A percentile compares a stretch with the other conserved stretches of the same genome.
Conservation (phyloP, 257 asterid species). For the Solanum pinnatisectum region DNA sequence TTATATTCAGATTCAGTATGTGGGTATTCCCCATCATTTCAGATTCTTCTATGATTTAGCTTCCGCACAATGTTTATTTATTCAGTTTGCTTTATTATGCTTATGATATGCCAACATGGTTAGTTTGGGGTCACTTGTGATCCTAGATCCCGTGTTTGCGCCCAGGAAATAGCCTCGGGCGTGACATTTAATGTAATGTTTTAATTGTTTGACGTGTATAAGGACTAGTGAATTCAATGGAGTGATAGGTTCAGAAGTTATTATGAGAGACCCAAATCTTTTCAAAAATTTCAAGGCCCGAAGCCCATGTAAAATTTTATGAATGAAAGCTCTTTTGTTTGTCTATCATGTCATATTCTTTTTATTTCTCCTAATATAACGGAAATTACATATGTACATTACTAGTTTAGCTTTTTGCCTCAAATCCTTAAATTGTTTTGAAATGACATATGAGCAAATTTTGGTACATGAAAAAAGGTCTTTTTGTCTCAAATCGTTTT, state of each 20-base stretch:
- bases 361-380: neutral
- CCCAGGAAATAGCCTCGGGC: too few relatives aligned
- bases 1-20: too few relatives aligned
- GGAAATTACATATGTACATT: neutral
- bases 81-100: too few relatives aligned
- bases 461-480: neutral
- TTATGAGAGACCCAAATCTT: neutral
- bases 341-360: neutral
- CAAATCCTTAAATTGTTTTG: neutral
- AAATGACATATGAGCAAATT: neutral
- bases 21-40: too few relatives aligned
- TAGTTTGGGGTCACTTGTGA: too few relatives aligned
- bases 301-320: neutral
- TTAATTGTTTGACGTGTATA: neutral
- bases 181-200: neutral
- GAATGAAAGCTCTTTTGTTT: neutral
- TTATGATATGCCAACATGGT: too few relatives aligned
- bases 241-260: neutral
- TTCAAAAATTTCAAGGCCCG: neutral
- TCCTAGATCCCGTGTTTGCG: too few relatives aligned
- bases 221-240: neutral
- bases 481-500: neutral
- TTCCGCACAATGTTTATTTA: too few relatives aligned
- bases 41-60: too few relatives aligned
- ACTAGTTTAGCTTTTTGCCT: neutral